Evolutionary conservation across 805 yeast genomes (phyloP).

Genomic region (Zygoascus biomembranicola): DNA sequence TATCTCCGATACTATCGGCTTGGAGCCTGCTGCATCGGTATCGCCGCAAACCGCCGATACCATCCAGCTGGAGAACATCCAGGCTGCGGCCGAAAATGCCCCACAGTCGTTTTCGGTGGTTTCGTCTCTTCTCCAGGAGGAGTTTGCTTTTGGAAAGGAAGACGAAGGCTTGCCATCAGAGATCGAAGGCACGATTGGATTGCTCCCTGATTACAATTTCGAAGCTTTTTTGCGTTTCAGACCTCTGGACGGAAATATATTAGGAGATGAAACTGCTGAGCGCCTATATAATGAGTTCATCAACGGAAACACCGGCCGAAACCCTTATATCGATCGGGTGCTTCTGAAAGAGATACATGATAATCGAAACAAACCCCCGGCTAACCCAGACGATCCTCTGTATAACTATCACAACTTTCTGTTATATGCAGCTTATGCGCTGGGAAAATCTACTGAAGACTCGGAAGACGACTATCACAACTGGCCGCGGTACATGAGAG

Average conservation of each 20-base stretch:
- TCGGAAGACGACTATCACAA: neutral
- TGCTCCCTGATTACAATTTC: conserved; percentile 17
- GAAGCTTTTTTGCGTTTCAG: conserved; percentile 12
- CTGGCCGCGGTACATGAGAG: neutral
- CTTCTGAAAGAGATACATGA: conserved; percentile 12
- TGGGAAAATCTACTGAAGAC: conserved; percentile 5
- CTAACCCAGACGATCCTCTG: conserved; percentile 13
- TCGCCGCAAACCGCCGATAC: neutral
- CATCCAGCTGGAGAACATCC: conserved; percentile 11
- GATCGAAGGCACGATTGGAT: conserved; percentile 6
- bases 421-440: conserved; percentile 14
- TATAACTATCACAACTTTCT: conserved; percentile 15
- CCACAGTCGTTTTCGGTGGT: conserved; percentile 24
- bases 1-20: neutral
- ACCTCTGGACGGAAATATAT: conserved; percentile 9
- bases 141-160: conserved; percentile 15
- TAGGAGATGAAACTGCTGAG: conserved; percentile 13
- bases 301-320: conserved; percentile 12
- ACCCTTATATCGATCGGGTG: conserved; percentile 16
- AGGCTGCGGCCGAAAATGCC: conserved; percentile 12
- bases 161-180: neutral
- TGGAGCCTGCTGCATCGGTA: conserved; percentile 25
- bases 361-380: conserved; percentile 9
- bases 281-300: conserved; percentile 11
- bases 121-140: conserved; percentile 20